Conservation (phyloP, 495 filamentous ascomycete species). For the Achaetomiella virescens region DNA sequence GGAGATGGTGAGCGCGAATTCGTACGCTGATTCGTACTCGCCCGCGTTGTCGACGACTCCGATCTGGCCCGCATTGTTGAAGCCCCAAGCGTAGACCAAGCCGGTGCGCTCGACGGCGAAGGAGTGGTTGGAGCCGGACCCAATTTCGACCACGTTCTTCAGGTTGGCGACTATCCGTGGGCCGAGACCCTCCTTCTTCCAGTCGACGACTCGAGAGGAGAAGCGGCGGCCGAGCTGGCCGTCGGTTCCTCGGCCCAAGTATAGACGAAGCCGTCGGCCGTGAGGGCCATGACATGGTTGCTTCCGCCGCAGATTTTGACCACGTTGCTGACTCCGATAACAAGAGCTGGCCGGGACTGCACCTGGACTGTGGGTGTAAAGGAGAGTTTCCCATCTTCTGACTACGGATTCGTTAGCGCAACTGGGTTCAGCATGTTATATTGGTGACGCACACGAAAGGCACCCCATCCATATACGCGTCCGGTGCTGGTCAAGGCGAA, state of each 20-base stretch:
- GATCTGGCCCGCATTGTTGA: constrained; percentile 70
- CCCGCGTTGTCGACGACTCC: constrained; percentile 44
- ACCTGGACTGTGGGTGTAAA: constrained; percentile 8
- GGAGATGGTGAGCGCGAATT: constrained; percentile 37
- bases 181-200: constrained; percentile 34
- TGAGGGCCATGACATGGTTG: constrained; percentile 63
- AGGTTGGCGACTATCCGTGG: constrained; percentile 53
- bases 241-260: constrained; percentile 60
- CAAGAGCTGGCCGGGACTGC: constrained; percentile 3
- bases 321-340: constrained; percentile 45
- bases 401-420: not conserved
- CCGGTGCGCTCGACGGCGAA: constrained; percentile 68
- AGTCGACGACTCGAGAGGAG: constrained; percentile 46
- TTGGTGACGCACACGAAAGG: constrained; percentile 44
- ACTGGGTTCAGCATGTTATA: not conserved
- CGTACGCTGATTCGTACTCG: constrained; percentile 50
- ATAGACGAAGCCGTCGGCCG: constrained; percentile 52
- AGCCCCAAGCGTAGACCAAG: constrained; percentile 72
- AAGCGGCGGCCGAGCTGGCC: constrained; percentile 57
- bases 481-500: constrained; percentile 61
- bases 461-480: constrained; percentile 65
- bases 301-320: constrained; percentile 51
- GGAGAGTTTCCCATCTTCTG: constrained; percentile 7
- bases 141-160: constrained; percentile 48
- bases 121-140: constrained; percentile 56